Evolutionary conservation across 2,329 filamentous ascomycete species (phyloP).

Genomic region (Penicillium vulpinum): DNA sequence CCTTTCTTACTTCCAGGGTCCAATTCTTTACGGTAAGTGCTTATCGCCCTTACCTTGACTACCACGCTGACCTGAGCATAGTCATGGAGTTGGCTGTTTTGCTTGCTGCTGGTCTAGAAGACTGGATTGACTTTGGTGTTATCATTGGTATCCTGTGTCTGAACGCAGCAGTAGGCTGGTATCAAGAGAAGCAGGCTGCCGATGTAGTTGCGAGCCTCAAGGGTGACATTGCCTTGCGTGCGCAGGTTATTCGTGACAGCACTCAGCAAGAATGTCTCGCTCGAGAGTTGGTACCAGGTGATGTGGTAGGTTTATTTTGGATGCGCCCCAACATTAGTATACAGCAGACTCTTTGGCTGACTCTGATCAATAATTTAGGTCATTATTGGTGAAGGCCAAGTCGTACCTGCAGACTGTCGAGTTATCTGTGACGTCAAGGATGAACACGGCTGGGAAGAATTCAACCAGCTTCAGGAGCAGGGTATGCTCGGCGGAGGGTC

Average conservation of each 20-base stretch:
- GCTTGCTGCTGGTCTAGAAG: slow-evolving; percentile 69
- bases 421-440: slow-evolving; percentile 71
- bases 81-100: slow-evolving; percentile 75
- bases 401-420: slow-evolving; percentile 68
- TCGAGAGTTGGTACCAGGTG: slow-evolving; percentile 72
- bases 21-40: slow-evolving; percentile 34
- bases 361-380: slow-evolving; percentile 47
- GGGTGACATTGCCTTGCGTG: slow-evolving; percentile 76
- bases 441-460: slow-evolving; percentile 66
- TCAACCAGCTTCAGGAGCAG: slow-evolving; percentile 62
- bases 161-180: slow-evolving; percentile 76
- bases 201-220: slow-evolving; percentile 75
- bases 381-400: slow-evolving; percentile 69
- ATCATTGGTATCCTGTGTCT: slow-evolving; percentile 74
- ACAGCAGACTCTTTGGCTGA: no score
- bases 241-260: slow-evolving; percentile 66
- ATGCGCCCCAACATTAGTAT: background rate
- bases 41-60: background rate
- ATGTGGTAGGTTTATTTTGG: slow-evolving; percentile 59
- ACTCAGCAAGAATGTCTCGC: slow-evolving; percentile 65
- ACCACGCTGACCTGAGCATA: slow-evolving; percentile 41
- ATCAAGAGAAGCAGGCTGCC: slow-evolving; percentile 77
- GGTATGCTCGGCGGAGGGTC: slow-evolving; percentile 56
- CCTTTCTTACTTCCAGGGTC: slow-evolving; percentile 71
- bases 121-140: slow-evolving; percentile 77